phyloP scores from a whole-genome alignment of 139 green algal species.

The Chlorella sp. region DNA sequence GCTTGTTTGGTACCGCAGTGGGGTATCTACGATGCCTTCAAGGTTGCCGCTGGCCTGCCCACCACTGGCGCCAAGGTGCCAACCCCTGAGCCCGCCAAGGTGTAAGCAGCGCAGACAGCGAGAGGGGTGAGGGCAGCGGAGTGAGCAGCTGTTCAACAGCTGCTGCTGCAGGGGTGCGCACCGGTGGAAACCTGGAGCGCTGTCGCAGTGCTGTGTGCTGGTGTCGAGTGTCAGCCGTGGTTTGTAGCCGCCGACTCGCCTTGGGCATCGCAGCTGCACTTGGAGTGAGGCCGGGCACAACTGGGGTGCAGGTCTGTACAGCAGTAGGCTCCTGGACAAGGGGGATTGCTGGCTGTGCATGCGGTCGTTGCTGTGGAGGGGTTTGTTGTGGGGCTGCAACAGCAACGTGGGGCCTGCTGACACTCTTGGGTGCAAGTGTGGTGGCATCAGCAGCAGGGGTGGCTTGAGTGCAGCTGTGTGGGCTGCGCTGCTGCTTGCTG shows the following conservation, averaged over 20 bases:
- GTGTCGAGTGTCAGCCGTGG: background rate
- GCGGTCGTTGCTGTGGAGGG: background rate
- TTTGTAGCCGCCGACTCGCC: background rate
- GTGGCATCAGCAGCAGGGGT: no score
- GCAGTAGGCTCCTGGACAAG: background rate
- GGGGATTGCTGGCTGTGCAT: background rate
- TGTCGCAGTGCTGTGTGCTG: background rate
- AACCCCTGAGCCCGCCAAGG: background rate
- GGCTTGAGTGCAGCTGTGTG: no score
- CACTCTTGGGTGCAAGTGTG: no score
- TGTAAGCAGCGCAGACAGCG: no score
- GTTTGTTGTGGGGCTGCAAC: background rate
- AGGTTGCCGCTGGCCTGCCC: conserved; percentile 46
- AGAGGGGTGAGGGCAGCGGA: background rate
- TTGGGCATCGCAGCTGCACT: background rate
- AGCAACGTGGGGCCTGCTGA: no score
- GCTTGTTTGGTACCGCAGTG: no score
- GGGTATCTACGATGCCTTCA: conserved; percentile 80
- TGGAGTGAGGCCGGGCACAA: background rate
- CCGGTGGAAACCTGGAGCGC: background rate
- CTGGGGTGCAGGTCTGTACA: background rate
- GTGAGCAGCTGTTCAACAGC: background rate
- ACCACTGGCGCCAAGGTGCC: conserved; percentile 26
- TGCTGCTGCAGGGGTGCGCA: background rate
- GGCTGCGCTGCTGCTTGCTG: no score